phyloP scores from a whole-genome alignment of 257 asterid species.

The Solanum piurae region DNA sequence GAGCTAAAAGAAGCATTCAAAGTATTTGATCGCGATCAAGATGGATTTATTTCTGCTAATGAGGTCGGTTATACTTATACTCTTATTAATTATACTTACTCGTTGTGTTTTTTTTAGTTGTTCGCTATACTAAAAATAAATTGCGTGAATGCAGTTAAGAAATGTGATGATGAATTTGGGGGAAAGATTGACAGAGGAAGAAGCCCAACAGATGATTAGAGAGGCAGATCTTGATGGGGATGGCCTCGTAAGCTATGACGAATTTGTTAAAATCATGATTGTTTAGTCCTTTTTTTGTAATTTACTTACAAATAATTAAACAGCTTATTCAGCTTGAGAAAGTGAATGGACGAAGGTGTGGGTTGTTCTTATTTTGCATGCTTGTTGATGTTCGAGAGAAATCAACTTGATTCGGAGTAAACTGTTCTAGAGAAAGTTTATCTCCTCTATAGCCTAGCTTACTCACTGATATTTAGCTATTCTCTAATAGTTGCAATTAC shows the following conservation, averaged over 20 bases:
- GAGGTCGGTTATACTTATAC: slow-evolving; percentile 21
- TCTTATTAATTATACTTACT: no score
- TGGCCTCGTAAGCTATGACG: slow-evolving; percentile 57
- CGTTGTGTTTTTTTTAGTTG: no score
- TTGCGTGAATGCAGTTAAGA: slow-evolving; percentile 31
- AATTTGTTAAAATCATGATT: slow-evolving; percentile 58
- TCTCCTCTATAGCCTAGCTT: no score
- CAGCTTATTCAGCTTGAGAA: no score
- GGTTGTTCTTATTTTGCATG: no score
- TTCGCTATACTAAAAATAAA: not conserved
- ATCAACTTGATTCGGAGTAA: no score
- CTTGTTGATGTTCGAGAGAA: no score
- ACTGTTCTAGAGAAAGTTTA: no score
- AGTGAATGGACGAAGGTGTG: no score
- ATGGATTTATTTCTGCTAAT: slow-evolving; percentile 57
- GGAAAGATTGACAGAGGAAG: slow-evolving; percentile 58
- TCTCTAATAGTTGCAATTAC: no score
- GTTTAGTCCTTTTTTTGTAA: not conserved
- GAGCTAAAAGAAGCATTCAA: slow-evolving; percentile 66
- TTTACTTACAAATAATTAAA: not conserved
- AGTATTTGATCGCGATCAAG: slow-evolving; percentile 71
- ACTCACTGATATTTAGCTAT: no score
- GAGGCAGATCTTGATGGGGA: slow-evolving; percentile 67
- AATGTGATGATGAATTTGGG: slow-evolving; percentile 69
- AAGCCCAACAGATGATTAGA: slow-evolving; percentile 61